Evolutionary conservation across 345 rosid species (phyloP), one percentile per base, ranked within the genome.

Genomic region (Linum lewisii): DNA sequence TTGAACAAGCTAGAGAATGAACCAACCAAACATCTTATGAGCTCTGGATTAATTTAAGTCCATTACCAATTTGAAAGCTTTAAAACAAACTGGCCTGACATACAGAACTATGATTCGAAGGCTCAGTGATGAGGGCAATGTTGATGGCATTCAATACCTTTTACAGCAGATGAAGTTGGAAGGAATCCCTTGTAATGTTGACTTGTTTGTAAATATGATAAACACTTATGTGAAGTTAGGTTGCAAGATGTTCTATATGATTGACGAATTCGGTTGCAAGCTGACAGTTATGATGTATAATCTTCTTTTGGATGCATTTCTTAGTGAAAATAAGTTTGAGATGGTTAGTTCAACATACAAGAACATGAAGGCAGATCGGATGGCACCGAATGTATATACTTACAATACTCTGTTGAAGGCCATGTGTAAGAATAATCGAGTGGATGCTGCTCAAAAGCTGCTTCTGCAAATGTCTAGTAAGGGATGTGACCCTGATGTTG

Each of bases 91-190:
- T 34, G 74, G 74, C 24, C 36, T 70, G 19, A 88, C 96, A 24
- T 91, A 86, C 66, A 75, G 70, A 63, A 54, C 69, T 24, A 82
- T 88, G 90, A 80, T 91, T 49, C 69, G 79, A 47, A 86, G 73
- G 69, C 90, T 88, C 44, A 82, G 87, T 13, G 24, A 44, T 3
- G 76, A 70, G 25, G 61, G 78, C 42, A 72, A 86, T 55, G 71
- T 82, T 1, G 93, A 91, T 66, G 69, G 74, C n/a, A 80, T 84
- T 59, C 95, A 78, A 63, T 88, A 88, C 68, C 87, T 91, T 69
- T 65, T 88, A 54, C 98, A 91, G 67, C 95, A 82, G 72, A 88
- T 91, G 96, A 91, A 91, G 67, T 68, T 91, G 51, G 95, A 88
- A 70, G 95, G 93, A 16, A 60, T 88, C 45, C 67, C 66, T 2